Evolutionary conservation across 768 basidiomycete genomes (phyloP).

Genomic region (Suillus paluster): DNA sequence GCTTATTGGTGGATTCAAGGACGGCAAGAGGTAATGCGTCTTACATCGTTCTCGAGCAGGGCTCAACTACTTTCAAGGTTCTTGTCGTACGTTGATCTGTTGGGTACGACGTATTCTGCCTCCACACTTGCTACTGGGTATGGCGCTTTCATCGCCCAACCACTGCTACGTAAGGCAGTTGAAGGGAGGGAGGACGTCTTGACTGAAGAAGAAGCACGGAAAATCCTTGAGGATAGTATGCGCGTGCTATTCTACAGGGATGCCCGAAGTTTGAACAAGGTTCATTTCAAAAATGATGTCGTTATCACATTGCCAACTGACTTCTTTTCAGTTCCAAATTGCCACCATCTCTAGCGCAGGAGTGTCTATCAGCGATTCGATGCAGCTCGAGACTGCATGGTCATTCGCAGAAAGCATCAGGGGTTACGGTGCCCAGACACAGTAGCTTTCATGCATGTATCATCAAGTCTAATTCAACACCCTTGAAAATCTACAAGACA

Average conservation of each 20-base stretch:
- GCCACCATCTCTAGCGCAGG: conserved; percentile 84
- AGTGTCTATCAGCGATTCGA: conserved; percentile 77
- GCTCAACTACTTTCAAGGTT: conserved; percentile 58
- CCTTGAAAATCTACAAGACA: background rate
- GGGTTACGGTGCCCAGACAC: conserved; percentile 91
- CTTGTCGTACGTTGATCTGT: conserved; percentile 90
- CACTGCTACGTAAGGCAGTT: conserved; percentile 87
- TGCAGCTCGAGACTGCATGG: conserved; percentile 82
- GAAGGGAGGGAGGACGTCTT: conserved; percentile 79
- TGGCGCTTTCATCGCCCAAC: conserved; percentile 91
- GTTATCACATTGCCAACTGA: background rate
- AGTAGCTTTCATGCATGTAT: conserved; percentile 46
- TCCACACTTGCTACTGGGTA: conserved; percentile 95
- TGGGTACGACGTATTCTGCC: conserved; percentile 95
- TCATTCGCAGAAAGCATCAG: conserved; percentile 89
- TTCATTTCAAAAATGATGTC: conserved; percentile 34
- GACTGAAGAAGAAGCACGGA: conserved; percentile 77
- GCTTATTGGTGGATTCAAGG: conserved; percentile 89
- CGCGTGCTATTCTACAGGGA: conserved; percentile 96
- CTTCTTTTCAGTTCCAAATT: conserved; percentile 83
- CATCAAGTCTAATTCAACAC: conserved; percentile 3
- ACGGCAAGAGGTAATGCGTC: conserved; percentile 69
- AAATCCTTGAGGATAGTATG: conserved; percentile 85
- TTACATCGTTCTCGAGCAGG: background rate
- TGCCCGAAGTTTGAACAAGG: conserved; percentile 95